Base-by-base conservation (phyloP, 2,329 filamentous ascomycete species). In the Xylariaceae sp. region DNA sequence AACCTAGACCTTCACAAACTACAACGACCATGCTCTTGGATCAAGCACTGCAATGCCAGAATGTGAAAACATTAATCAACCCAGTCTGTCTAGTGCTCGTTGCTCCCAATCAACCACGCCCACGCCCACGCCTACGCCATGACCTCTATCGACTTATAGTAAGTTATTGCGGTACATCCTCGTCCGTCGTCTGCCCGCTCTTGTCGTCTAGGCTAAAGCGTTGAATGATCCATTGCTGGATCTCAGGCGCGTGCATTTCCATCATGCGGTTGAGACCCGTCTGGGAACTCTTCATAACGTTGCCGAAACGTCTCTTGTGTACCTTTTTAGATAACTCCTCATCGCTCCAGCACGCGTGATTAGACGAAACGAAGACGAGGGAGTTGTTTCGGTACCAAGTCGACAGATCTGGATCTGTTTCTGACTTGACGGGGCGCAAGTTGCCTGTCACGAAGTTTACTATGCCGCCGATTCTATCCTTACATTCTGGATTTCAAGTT, bases 361-460 rank as follows among this genome's bases (percentile, higher is more conserved):
- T 80, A 30, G 81, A 77, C 1, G 88, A 84, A 15, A 97, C 88
- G 68, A 88, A 96, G 51, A 97, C 87, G 2, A 84, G 81, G 0
- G 90, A 94, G 73, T 91, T 87, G 66, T 85, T 80, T 70, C 88
- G 88, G 75, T 96, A 97, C 93, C 93, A 97, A 23, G 80, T 78
- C 1, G 86, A 88, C 0, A 92, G 79, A 61, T 81, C 79, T n/a
- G 83, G 80, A 60, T 95, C 88, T 34, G 85, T 83, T 64, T 94
- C 92, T 39, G 90, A 89, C 69, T 86, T 88, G 66, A 96, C 84
- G 1, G 90, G 87, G 10, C 90, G 86, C 15, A 97, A 80, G 35
- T 84, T 84, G 57, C 89, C 88, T 23, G 86, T 85, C 15, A 96
- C 88, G 70, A 96, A 96, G 63, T 88, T 91, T 65, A 97, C 80